A percentile compares a stretch with the other conserved stretches of the same genome.
These are phyloP conservation scores for Halophytophthora polymorphica DNA, from an alignment of 352 stramenopile species.

Conservation along the genomic window DNA sequence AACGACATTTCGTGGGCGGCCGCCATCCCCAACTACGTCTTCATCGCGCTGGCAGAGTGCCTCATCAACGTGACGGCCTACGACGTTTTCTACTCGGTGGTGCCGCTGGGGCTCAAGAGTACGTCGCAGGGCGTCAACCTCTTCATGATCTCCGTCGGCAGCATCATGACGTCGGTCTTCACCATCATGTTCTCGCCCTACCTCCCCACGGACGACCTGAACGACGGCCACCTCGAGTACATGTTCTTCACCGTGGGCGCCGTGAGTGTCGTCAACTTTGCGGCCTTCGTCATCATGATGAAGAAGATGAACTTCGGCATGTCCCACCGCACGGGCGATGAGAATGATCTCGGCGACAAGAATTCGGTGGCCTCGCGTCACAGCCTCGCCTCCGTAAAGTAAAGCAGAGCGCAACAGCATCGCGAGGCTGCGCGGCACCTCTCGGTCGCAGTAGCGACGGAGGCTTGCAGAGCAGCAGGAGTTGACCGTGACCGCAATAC, in stretches of 20 bases:
- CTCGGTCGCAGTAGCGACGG: too few relatives aligned
- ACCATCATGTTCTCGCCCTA: conserved; percentile 54
- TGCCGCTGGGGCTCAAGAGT: conserved; percentile 56
- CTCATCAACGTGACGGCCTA: conserved; percentile 88
- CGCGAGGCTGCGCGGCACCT: too few relatives aligned
- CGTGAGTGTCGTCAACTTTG: conserved; percentile 33
- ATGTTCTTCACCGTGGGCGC: conserved; percentile 29
- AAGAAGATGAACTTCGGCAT: conserved; percentile 34
- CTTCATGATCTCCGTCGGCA: conserved; percentile 48
- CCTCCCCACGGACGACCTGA: conserved; percentile 44
- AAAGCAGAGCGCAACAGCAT: too few relatives aligned
- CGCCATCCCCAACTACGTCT: conserved; percentile 78
- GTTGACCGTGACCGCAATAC: too few relatives aligned
- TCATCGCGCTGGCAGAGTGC: conserved; percentile 80
- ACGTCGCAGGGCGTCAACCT: conserved; percentile 43
- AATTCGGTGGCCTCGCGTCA: too few relatives aligned
- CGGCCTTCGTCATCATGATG: conserved; percentile 38
- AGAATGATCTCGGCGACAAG: too few relatives aligned
- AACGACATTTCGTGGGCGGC: conserved; percentile 81
- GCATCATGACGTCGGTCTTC: conserved; percentile 45
- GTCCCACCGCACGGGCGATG: not conserved
- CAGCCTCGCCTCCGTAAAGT: too few relatives aligned
- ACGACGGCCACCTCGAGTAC: conserved; percentile 56
- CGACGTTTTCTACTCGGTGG: conserved; percentile 87
- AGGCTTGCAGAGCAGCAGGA: too few relatives aligned